These are phyloP conservation scores for Penicillium odoratum DNA, from an alignment of 495 filamentous ascomycete species.

Conservation along the genomic window DNA sequence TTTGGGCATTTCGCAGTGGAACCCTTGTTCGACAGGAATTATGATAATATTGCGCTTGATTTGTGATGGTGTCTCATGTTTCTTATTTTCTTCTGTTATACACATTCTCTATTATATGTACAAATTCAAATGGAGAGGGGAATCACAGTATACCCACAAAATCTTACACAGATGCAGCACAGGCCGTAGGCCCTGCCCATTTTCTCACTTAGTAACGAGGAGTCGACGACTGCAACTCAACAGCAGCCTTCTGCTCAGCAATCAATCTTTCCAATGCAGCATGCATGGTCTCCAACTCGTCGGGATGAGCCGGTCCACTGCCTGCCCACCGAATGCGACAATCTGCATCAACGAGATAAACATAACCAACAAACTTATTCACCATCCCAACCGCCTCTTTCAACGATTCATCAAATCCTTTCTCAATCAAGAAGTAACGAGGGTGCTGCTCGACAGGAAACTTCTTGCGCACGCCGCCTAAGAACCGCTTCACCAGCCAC, in stretches of 20 bases:
- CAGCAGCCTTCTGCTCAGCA: slow-evolving; percentile 50
- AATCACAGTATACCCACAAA: slow-evolving; percentile 13
- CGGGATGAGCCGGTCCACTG: slow-evolving; percentile 68
- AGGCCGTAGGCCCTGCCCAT: not conserved
- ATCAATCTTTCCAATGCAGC: slow-evolving; percentile 67
- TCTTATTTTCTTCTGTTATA: slow-evolving; percentile 27
- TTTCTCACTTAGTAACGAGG: not conserved
- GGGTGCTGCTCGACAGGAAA: slow-evolving; percentile 61
- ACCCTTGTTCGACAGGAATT: slow-evolving; percentile 15
- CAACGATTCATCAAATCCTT: slow-evolving; percentile 70
- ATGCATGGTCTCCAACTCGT: slow-evolving; percentile 70
- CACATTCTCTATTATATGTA: slow-evolving; percentile 36
- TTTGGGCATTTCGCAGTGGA: slow-evolving; percentile 19
- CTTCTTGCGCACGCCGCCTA: slow-evolving; percentile 56
- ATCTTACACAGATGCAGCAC: not conserved
- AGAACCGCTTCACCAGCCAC: slow-evolving; percentile 69
- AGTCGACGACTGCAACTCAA: slow-evolving; percentile 9
- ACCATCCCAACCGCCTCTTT: slow-evolving; percentile 75
- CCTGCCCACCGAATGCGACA: slow-evolving; percentile 95
- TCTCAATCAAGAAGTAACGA: slow-evolving; percentile 80
- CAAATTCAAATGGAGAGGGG: slow-evolving; percentile 27
- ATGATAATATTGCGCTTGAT: slow-evolving; percentile 22
- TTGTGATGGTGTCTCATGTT: slow-evolving; percentile 17
- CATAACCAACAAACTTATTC: slow-evolving; percentile 91
- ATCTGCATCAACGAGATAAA: slow-evolving; percentile 83